These are phyloP conservation scores for Cutaneotrichosporon dermatis DNA, from an alignment of 1,284 basidiomycete genomes.

Conservation along the genomic window DNA sequence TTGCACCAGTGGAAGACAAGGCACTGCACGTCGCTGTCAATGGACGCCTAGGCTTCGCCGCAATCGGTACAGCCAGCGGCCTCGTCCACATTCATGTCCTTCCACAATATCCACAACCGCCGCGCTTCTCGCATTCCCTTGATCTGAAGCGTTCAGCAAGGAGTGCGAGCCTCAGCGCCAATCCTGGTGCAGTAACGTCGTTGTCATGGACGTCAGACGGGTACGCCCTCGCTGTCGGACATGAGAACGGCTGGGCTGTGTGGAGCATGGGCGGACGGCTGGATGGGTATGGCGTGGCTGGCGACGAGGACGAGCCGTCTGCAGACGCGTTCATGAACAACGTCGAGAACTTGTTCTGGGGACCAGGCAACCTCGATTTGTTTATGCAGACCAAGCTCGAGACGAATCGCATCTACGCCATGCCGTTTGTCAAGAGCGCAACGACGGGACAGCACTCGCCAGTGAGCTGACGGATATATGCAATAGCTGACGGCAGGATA, in stretches of 20 bases:
- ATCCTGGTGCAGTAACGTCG: constrained; percentile 64
- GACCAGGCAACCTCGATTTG: constrained; percentile 81
- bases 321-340: constrained; percentile 79
- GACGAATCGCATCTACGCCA: constrained; percentile 57
- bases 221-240: constrained; percentile 93
- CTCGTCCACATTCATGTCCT: constrained; percentile 56
- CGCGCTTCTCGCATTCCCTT: constrained; percentile 28
- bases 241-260: constrained; percentile 82
- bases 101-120: constrained; percentile 25
- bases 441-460: constrained; percentile 88
- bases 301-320: constrained; percentile 48
- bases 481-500: constrained; percentile 59
- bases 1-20: constrained; percentile 51
- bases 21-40: constrained; percentile 67
- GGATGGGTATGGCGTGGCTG: constrained; percentile 58
- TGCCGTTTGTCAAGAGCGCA: constrained; percentile 94
- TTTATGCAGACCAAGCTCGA: constrained; percentile 56
- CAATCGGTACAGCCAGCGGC: constrained; percentile 68
- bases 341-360: constrained; percentile 64
- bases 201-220: constrained; percentile 94
- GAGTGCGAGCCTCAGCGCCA: constrained; percentile 40
- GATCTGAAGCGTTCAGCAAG: constrained; percentile 34
- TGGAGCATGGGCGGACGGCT: constrained; percentile 88
- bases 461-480: constrained; percentile 25
- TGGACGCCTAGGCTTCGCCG: constrained; percentile 76